Evolutionary conservation across 495 filamentous ascomycete species (phyloP).

Genomic region (Aspergillus diversus): DNA sequence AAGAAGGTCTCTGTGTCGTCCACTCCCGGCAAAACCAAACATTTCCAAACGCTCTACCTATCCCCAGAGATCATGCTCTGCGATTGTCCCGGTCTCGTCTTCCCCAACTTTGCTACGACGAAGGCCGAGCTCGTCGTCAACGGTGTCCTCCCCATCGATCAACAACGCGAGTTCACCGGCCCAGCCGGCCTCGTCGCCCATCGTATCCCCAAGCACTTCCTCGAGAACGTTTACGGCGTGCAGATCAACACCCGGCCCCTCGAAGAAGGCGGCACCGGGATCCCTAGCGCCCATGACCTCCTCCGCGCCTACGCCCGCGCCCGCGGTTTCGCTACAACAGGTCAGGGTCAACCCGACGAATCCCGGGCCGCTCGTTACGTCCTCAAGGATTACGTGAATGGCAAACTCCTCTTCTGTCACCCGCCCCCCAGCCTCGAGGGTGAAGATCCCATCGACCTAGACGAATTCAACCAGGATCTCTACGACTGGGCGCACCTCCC

Average conservation of each 20-base stretch:
- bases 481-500: constrained; percentile 83
- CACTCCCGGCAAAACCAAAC: constrained; percentile 98
- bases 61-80: constrained; percentile 88
- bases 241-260: constrained; percentile 78
- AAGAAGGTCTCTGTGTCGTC: constrained; percentile 99
- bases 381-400: constrained; percentile 96
- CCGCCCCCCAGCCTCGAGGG: constrained; percentile 67
- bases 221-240: constrained; percentile 93
- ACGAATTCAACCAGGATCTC: constrained; percentile 84
- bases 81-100: constrained; percentile 98
- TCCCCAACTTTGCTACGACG: constrained; percentile 96
- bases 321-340: constrained; percentile 84
- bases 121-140: constrained; percentile 97
- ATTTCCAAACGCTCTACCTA: constrained; percentile 98
- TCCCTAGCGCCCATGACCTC: constrained; percentile 85
- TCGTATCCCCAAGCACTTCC: constrained; percentile 85
- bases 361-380: constrained; percentile 87
- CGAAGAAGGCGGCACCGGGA: constrained; percentile 93
- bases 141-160: constrained; percentile 95
- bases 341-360: constrained; percentile 89
- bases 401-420: constrained; percentile 89
- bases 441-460: constrained; percentile 65
- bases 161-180: constrained; percentile 91
- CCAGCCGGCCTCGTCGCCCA: constrained; percentile 85
- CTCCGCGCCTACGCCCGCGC: constrained; percentile 85